phyloP scores from a whole-genome alignment of 2,329 filamentous ascomycete species.

The Achaetomium macrosporum region DNA sequence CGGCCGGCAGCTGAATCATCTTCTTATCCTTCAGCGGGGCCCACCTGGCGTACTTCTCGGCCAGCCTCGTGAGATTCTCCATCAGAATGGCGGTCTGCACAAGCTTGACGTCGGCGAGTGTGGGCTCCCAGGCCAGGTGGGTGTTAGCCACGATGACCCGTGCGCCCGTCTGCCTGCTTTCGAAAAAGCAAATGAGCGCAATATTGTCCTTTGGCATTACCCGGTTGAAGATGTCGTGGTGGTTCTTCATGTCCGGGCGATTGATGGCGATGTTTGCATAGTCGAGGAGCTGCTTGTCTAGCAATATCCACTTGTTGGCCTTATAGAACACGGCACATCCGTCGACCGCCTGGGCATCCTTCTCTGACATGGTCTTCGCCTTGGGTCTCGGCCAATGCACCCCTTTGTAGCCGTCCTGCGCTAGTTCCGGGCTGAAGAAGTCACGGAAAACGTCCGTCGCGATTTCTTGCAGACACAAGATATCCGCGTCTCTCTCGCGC shows the following conservation, averaged over 20 bases:
- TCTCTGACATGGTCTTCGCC: conserved; percentile 85
- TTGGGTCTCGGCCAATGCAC: conserved; percentile 88
- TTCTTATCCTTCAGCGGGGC: conserved; percentile 78
- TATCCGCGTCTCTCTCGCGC: conserved; percentile 71
- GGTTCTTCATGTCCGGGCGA: conserved; percentile 91
- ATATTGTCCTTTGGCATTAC: conserved; percentile 99
- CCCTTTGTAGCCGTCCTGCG: conserved; percentile 85
- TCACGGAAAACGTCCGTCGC: conserved; percentile 88
- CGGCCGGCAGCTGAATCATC: conserved; percentile 42
- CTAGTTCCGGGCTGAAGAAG: conserved; percentile 81
- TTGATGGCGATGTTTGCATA: conserved; percentile 91
- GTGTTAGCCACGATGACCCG: conserved; percentile 90
- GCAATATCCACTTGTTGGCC: conserved; percentile 83
- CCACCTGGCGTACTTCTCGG: conserved; percentile 76
- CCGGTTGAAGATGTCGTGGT: conserved; percentile 96
- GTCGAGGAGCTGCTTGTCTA: conserved; percentile 92
- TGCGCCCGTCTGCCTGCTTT: conserved; percentile 85
- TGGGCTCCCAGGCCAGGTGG: conserved; percentile 92
- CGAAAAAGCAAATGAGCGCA: conserved; percentile 83
- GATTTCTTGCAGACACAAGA: conserved; percentile 90
- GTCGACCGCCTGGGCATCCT: conserved; percentile 84
- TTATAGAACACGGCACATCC: conserved; percentile 98
- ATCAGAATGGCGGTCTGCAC: conserved; percentile 94
- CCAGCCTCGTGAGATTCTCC: conserved; percentile 81
- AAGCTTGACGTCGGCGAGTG: conserved; percentile 86